phyloP scores from a whole-genome alignment of 2,329 filamentous ascomycete genomes.

The Lachnellula suecica region DNA sequence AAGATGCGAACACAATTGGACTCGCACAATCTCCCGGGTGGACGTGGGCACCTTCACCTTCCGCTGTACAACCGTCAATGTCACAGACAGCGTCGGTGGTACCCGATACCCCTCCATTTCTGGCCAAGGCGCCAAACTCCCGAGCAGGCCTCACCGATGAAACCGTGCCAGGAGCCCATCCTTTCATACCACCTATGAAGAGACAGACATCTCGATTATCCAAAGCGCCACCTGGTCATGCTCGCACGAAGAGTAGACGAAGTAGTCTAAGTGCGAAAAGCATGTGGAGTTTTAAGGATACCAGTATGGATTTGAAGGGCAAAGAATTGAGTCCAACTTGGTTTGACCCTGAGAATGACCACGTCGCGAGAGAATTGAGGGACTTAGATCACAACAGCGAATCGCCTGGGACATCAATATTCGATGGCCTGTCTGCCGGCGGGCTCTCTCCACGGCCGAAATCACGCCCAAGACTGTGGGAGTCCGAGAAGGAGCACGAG shows the following conservation, averaged over 20 bases:
- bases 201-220: slow-evolving; percentile 53
- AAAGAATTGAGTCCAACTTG: slow-evolving; percentile 22
- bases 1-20: slow-evolving; percentile 10
- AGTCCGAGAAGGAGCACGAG: slow-evolving; percentile 22
- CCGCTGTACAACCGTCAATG: slow-evolving; percentile 21
- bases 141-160: slow-evolving; percentile 62
- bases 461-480: slow-evolving; percentile 17
- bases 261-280: slow-evolving; percentile 31
- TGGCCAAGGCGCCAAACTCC: slow-evolving; percentile 62
- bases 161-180: slow-evolving; percentile 56
- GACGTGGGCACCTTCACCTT: slow-evolving; percentile 27
- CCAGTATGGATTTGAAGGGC: slow-evolving; percentile 17
- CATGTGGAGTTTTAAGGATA: slow-evolving; percentile 23
- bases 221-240: slow-evolving; percentile 38
- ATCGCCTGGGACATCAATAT: slow-evolving; percentile 24
- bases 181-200: slow-evolving; percentile 54
- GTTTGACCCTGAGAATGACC: slow-evolving; percentile 27
- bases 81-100: slow-evolving; percentile 29
- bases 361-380: slow-evolving; percentile 12
- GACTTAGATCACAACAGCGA: slow-evolving; percentile 14
- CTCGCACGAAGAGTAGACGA: slow-evolving; percentile 29
- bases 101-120: slow-evolving; percentile 41
- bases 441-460: slow-evolving; percentile 28
- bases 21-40: slow-evolving; percentile 22
- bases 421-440: slow-evolving; percentile 12